Evolutionary conservation across 2,329 filamentous ascomycete genomes (phyloP), one percentile per base, ranked within the genome.

Genomic region (Rhinocladiella mackenziei): DNA sequence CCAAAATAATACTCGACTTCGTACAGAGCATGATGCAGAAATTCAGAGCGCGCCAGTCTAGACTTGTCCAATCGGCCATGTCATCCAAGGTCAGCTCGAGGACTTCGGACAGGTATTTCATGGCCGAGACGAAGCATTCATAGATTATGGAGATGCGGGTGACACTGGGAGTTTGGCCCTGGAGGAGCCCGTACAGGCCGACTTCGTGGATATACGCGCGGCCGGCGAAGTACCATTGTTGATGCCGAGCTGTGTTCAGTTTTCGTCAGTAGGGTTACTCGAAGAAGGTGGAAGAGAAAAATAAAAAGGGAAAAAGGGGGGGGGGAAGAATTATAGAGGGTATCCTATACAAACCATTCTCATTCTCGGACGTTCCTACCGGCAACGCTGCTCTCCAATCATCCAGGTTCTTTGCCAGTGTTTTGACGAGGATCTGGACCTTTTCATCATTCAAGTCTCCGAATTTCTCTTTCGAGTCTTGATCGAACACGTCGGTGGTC

Each of bases 41-140:
- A 22, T 50, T 50, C n/a, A 50, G 33, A 9, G 32, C 19, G 9
- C 46, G 46, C 46, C 46, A 50, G 13, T 50, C 46, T 11, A 50
- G 15, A 2, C 29, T 30, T 7, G 41, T 40, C 46, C 46, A 50
- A 26, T 50, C 41, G n/a, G 26, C 23, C 41, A 50, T 39, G 19
- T 45, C 46, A 17, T 45, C 46, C 9, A 42, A 15, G 17, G 32
- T 14, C 2, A 29, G 34, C 10, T 50, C 46, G 30, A 50, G n/a
- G 14, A 39, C 30, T 15, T 17, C 23, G 9, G 41, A 45, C 5
- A 50, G 32, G 11, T 18, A 36, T 17, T 45, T 45, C 42, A 50
- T 35, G 20, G 42, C 33, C 14, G 41, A 20, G 25, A 34, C 25
- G 33, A 42, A 45, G 38, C 46, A 50, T 22, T 50, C 46, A 18